Evolutionary conservation across 2,329 filamentous ascomycete genomes (phyloP), one percentile per base, ranked within the genome.

Genomic region (Orbilia blumenaviensis): DNA sequence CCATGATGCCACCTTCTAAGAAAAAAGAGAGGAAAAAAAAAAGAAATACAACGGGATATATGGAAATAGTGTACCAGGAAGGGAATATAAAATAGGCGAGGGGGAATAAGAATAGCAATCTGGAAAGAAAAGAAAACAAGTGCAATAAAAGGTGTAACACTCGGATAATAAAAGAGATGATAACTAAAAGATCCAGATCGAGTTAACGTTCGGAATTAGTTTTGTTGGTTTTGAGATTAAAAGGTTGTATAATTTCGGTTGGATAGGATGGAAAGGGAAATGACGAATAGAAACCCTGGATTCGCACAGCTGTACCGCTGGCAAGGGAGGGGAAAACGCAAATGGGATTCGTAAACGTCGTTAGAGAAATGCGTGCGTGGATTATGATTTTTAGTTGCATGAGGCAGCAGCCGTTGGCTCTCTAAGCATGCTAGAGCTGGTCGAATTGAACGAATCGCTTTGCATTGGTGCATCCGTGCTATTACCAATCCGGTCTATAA

Each of bases 401-500:
- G 72, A 76, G 46, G 72, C 64, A 27, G 72, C 50, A 34, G 72
- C 64, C 23, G 72, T 69, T 52, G 64, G 64, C 21, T 75, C 69
- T 62, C 69, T 32, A 44, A 75, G 62, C 72, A 76, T 76, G 32
- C 72, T 68, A 27, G 62, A 67, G 46, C 64, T 69, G 25, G 72
- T 64, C 10, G 46, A 41, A 38, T 44, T 52, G 42, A 68, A 76
- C 32, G 64, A 66, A 52, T 76, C 72, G 29, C 38, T 66, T 58
- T 76, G 72, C 72, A 83, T 94, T 96, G 73, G 44, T 14, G 67
- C 42, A 8, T 66, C 66, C 2, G 73, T 12, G 42, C 34, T 64
- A 48, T 54, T 62, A 42, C 67, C 67, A 52, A 77, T 77, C 62
- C 73, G 50, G 82, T 96, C 91, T 82, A 94, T 94, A 78, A 97